Evolutionary conservation across 257 asterid genomes (phyloP).

Genomic region (Solanum appendiculatum): DNA sequence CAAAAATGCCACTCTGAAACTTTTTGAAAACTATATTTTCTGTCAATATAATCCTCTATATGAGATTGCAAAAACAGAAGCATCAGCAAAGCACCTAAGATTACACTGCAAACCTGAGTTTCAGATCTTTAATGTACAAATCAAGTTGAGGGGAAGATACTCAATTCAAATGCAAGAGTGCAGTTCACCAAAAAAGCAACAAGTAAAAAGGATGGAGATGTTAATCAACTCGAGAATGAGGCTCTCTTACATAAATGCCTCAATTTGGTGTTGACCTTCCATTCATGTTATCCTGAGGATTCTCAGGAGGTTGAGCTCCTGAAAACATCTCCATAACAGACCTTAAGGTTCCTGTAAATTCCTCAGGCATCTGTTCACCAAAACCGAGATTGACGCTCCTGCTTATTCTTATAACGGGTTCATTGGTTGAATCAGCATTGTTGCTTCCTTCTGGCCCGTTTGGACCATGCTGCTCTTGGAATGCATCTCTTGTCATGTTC

Average conservation of each 20-base stretch:
- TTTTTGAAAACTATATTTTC: background rate
- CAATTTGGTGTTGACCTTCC: slow-evolving; percentile 39
- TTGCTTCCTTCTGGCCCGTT: slow-evolving; percentile 18
- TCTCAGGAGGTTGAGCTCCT: slow-evolving; percentile 29
- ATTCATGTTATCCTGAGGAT: slow-evolving; percentile 25
- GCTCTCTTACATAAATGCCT: background rate
- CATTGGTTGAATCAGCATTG: slow-evolving; percentile 11
- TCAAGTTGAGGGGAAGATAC: background rate
- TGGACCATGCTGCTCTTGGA: slow-evolving; percentile 21
- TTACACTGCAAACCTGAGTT: background rate
- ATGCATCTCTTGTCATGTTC: slow-evolving; percentile 34
- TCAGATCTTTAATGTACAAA: background rate
- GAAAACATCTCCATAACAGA: slow-evolving; percentile 72
- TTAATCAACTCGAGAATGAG: slow-evolving; percentile 1
- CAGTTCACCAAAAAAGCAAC: background rate
- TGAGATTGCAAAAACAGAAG: background rate
- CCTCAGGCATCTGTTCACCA: slow-evolving; percentile 44
- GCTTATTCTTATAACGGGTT: slow-evolving; percentile 28
- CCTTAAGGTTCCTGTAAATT: slow-evolving; percentile 56
- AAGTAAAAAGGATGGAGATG: background rate
- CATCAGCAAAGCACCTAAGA: background rate
- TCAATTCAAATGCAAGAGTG: background rate
- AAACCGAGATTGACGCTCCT: slow-evolving; percentile 32
- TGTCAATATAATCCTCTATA: background rate
- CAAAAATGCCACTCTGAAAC: background rate